phyloP scores from a whole-genome alignment of 106 monocot species.

The Hemerocallis citrina region DNA sequence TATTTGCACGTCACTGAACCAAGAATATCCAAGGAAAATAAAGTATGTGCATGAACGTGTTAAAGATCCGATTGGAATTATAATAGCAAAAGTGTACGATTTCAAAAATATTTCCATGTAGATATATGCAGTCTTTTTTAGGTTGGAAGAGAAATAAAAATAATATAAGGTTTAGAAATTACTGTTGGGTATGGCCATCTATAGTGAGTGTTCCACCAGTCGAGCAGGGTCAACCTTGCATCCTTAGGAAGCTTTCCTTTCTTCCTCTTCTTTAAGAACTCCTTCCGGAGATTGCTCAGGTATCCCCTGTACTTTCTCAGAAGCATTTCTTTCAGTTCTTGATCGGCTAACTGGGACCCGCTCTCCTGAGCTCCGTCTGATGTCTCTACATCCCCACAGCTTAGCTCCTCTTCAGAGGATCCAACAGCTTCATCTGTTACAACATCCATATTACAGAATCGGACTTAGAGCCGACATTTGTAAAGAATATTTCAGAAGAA shows the following conservation, averaged over 20 bases:
- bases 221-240: constrained; percentile 39
- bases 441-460: not conserved
- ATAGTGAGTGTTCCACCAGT: constrained; percentile 71
- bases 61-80: too few species aligned
- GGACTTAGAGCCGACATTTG: not conserved
- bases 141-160: too few species aligned
- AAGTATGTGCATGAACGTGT: too few species aligned
- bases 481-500: too few species aligned
- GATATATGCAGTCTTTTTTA: too few species aligned
- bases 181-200: constrained; percentile 80
- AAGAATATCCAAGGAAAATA: too few species aligned
- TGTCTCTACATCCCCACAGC: constrained; percentile 31
- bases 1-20: too few species aligned
- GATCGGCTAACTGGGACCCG: constrained; percentile 22
- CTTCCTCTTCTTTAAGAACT: constrained; percentile 73
- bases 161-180: not conserved
- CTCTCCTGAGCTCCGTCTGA: constrained; percentile 22
- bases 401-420: constrained; percentile 60
- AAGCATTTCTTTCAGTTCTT: constrained; percentile 65
- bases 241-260: constrained; percentile 69
- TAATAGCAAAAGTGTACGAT: too few species aligned
- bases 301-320: constrained; percentile 74
- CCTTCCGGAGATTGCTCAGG: constrained; percentile 48
- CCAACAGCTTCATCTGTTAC: constrained; percentile 43
- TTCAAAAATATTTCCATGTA: too few species aligned